Evolutionary conservation across 106 monocot species (phyloP).

Genomic region (Allium fistulosum): DNA sequence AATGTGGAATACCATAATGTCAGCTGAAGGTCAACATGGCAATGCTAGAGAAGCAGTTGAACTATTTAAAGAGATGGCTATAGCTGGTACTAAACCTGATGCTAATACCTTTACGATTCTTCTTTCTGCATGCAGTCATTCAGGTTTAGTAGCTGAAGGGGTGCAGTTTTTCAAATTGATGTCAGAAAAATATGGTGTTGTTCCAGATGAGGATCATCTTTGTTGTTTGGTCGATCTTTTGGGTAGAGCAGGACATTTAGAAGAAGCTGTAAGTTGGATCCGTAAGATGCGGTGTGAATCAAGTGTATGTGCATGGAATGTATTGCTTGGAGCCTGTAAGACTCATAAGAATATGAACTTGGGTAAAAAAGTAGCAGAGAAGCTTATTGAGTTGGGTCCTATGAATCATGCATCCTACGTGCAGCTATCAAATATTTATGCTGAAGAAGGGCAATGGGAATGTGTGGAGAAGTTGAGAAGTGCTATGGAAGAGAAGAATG

Average conservation of each 20-base stretch:
- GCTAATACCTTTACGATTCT: conserved; percentile 46
- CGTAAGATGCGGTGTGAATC: conserved; percentile 22
- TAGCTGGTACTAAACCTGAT: conserved; percentile 29
- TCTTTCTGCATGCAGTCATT: conserved; percentile 63
- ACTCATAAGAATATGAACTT: conserved; percentile 36
- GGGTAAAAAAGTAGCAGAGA: conserved; percentile 30
- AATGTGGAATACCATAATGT: conserved; percentile 72
- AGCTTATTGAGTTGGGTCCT: conserved; percentile 28
- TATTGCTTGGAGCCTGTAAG: conserved; percentile 51
- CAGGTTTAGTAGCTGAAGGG: conserved; percentile 57
- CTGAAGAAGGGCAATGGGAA: conserved; percentile 33
- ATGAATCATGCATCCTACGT: conserved; percentile 33
- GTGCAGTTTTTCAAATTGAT: conserved; percentile 48
- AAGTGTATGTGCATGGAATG: conserved; percentile 38
- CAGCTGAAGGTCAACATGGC: conserved; percentile 63
- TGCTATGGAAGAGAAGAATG: conserved; percentile 31
- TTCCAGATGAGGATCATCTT: conserved; percentile 52
- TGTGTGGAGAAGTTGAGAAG: conserved; percentile 35
- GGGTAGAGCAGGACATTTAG: conserved; percentile 37
- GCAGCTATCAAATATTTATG: conserved; percentile 41
- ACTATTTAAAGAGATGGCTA: conserved; percentile 52
- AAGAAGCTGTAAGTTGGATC: conserved; percentile 47
- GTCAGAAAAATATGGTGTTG: conserved; percentile 29
- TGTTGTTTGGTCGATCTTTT: conserved; percentile 69
- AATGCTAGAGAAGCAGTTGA: conserved; percentile 30